phyloP scores from a whole-genome alignment of 2,329 filamentous ascomycete genomes.

The Neofusicoccum kwambonambiense region DNA sequence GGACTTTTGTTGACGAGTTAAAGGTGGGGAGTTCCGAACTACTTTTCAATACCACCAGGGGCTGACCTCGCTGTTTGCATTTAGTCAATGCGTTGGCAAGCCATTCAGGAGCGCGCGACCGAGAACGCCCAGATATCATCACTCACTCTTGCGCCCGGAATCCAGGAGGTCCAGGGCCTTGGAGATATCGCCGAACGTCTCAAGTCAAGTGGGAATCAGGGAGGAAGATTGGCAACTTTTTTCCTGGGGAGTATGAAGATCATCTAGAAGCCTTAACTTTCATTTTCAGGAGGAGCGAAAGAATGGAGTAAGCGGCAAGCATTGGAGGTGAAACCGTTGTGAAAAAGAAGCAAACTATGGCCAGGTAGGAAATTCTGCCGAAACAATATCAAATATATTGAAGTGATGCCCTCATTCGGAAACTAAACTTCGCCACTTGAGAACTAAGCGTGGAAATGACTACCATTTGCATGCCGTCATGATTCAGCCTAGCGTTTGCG shows the following conservation, averaged over 20 bases:
- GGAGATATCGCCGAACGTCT: conserved; percentile 12
- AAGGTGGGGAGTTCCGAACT: background rate
- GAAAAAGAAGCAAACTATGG: too few relatives aligned
- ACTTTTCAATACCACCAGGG: too few relatives aligned
- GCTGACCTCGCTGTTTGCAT: background rate
- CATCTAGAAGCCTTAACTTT: background rate
- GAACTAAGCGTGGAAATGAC: too few relatives aligned
- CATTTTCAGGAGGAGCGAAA: too few relatives aligned
- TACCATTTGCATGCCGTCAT: too few relatives aligned
- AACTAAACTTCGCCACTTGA: too few relatives aligned
- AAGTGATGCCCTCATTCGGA: too few relatives aligned
- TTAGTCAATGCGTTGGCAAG: conserved; percentile 18
- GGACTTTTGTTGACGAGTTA: conserved; percentile 15
- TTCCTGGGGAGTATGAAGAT: conserved; percentile 17
- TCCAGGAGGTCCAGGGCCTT: conserved; percentile 13
- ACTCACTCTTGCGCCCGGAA: background rate
- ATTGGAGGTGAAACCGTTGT: too few relatives aligned
- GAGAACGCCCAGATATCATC: background rate
- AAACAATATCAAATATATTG: too few relatives aligned
- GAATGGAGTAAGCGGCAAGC: too few relatives aligned
- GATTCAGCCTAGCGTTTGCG: too few relatives aligned
- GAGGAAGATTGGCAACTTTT: background rate
- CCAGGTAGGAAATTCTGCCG: too few relatives aligned
- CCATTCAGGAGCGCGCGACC: conserved; percentile 11
- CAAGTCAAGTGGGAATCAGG: background rate